These are phyloP conservation scores for Lasiosphaeriaceae sp. DNA, from an alignment of 495 filamentous ascomycete species.

Conservation along the genomic window DNA sequence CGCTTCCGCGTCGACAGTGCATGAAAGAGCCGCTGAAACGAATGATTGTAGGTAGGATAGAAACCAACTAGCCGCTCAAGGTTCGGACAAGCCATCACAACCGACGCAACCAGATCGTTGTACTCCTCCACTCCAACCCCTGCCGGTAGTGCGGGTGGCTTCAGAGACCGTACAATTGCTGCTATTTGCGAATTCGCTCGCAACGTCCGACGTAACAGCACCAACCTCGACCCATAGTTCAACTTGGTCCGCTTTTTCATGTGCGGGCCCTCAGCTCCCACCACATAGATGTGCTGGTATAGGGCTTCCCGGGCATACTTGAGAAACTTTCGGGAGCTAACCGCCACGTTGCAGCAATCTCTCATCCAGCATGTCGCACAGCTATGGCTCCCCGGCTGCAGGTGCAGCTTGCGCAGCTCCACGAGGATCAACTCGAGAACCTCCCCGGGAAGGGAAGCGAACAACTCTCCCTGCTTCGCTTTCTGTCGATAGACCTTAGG, in stretches of 20 bases:
- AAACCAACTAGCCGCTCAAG: slow-evolving; percentile 71
- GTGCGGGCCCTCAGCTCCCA: slow-evolving; percentile 62
- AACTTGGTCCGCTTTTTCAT: slow-evolving; percentile 66
- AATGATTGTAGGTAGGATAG: slow-evolving; percentile 65
- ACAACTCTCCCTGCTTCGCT: slow-evolving; percentile 43
- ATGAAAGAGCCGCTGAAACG: slow-evolving; percentile 70
- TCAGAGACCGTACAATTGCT: slow-evolving; percentile 67
- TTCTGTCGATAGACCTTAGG: slow-evolving; percentile 31
- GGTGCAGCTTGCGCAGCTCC: slow-evolving; percentile 44
- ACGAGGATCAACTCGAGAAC: slow-evolving; percentile 52
- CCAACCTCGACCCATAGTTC: slow-evolving; percentile 63
- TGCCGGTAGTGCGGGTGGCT: slow-evolving; percentile 62
- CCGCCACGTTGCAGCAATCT: slow-evolving; percentile 63
- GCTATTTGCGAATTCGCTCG: slow-evolving; percentile 66
- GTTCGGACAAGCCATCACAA: slow-evolving; percentile 84
- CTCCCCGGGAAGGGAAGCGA: slow-evolving; percentile 54
- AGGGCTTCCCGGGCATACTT: slow-evolving; percentile 60
- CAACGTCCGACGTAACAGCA: slow-evolving; percentile 72
- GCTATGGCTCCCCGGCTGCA: slow-evolving; percentile 37
- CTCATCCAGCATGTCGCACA: slow-evolving; percentile 78
- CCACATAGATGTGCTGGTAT: slow-evolving; percentile 68
- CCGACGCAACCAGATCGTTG: slow-evolving; percentile 67
- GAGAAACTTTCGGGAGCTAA: slow-evolving; percentile 65
- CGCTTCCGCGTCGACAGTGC: slow-evolving; percentile 72
- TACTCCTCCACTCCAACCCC: slow-evolving; percentile 55